Evolutionary conservation across 1,139 yeast species (phyloP), one percentile per base, ranked within the genome.

Genomic region (Candida mesenterica): DNA sequence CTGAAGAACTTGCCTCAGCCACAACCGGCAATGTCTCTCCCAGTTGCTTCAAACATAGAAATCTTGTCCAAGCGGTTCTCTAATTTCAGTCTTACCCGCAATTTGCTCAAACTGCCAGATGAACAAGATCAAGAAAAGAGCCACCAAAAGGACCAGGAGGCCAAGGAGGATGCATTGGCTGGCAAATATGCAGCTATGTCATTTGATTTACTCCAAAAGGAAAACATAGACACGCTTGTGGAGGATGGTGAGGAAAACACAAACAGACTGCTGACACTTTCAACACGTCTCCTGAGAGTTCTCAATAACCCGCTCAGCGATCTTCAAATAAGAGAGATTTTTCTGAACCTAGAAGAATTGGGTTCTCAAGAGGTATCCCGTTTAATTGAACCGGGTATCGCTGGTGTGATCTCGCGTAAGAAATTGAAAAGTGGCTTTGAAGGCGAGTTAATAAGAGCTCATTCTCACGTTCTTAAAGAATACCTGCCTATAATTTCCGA

Each of bases 351-450:
- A 16, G 81, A 81, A 36, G 41, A 38, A 9, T 18, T 16, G n/a
- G 16, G 18, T 6, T 14, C 29, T 15, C 6, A 6, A 5, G 29
- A 26, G 8, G n/a, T 26, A 6, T 5, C 17, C 10, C 15, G 15
- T 13, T 31, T 52, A 27, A 44, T 51, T 3, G 57, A 53, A 31
- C 53, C 59, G 1, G 60, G 57, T 3, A 44, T 50, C 3, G 45
- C 36, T 39, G 51, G 58, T 25, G 48, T 52, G 12, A 38, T 53
- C 17, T 48, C 58, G 3, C 48, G 61, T 12, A 53, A 40, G 50
- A 72, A 77, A 32, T 62, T 88, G 38, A 68, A 88, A 36, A 79
- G 88, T 30, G 77, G 75, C 34, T 68, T 88, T 12, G 96, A 88
- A 49, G 68, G 69, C n/a, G 89, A 85, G 39, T 64, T 87, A 29